Conservation (phyloP, 2,329 filamentous ascomycete genomes). For the Alternaria brassicae region DNA sequence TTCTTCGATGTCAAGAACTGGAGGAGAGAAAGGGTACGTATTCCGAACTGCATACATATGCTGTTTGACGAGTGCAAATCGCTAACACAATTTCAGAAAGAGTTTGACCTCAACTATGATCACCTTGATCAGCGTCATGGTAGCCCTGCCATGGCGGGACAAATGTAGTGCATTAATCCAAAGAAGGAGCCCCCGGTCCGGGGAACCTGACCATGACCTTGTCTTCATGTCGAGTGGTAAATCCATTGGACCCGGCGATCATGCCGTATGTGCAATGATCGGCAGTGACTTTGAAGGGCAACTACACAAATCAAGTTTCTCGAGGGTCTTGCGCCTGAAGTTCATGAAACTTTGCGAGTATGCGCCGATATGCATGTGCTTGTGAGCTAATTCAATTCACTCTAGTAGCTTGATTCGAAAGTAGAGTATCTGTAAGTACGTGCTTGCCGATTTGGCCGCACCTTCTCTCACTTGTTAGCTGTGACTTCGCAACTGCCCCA, state of each 20-base stretch:
- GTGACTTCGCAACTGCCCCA: background rate
- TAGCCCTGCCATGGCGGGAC: constrained; percentile 40
- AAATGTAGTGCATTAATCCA: constrained; percentile 24
- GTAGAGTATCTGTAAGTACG: background rate
- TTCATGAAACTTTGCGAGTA: background rate
- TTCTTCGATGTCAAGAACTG: constrained; percentile 63
- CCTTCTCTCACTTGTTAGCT: constrained; percentile 1
- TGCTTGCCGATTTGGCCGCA: background rate
- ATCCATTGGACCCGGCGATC: background rate
- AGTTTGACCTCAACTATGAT: constrained; percentile 61
- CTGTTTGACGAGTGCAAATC: background rate
- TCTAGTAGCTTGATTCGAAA: background rate
- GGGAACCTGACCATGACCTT: background rate
- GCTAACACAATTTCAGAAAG: constrained; percentile 49
- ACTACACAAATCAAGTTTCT: background rate
- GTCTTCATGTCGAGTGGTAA: background rate
- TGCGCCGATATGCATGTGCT: background rate
- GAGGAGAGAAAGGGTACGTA: constrained; percentile 58
- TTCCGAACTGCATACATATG: background rate
- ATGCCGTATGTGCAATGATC: background rate
- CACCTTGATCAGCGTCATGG: constrained; percentile 57
- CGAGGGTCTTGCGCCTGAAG: background rate
- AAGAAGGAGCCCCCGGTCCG: background rate
- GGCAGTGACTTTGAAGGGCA: background rate
- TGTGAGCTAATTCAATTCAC: background rate